Evolutionary conservation across 768 basidiomycete species (phyloP), one percentile per base, ranked within the genome.

Genomic region (Suillus plorans): DNA sequence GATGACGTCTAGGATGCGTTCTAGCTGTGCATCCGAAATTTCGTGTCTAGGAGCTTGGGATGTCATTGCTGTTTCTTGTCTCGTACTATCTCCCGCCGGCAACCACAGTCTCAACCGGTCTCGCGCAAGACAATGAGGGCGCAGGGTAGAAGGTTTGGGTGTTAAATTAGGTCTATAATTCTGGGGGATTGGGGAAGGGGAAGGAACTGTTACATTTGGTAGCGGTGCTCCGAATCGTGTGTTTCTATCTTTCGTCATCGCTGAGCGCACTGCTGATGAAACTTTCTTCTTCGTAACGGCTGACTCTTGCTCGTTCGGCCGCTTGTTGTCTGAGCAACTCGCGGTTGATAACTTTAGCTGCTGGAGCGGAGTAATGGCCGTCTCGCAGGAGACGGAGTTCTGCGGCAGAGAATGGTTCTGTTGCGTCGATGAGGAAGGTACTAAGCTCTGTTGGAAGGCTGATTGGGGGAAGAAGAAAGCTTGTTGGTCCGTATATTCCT

Each of bases 81-180:
- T 45, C 4, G 20, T 8, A 6, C 44, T 45, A 20, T 1, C 8
- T n/a, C 44, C 20, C 1, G 36, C 44, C 0, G 63, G 63, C 5
- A 2, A 0, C 78, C 78, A 80, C 2, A 70, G 42, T 0, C 61
- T 59, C 0, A 80, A 71, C 0, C 71, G 52, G 12, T 77, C 72
- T 18, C 44, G 31, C 0, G 76, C 76, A 0, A 66, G 61, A 18
- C 75, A 75, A 60, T 76, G 73, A 0, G 74, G 79, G 3, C 72
- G 67, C 0, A 75, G 69, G 0, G 9, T 3, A 0, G 73, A 78
- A 1, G 65, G 59, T 5, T 16, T 18, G 0, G 71, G 71, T 0
- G 67, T 71, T 9, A 76, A 63, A 22, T 53, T 25, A 0, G 62
- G 3, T 37, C 20, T 63, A 58, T 71, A 71, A n/a, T 12, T 14